phyloP scores from a whole-genome alignment of 176 grass and related monocot species.

The Pharus latifolius region DNA sequence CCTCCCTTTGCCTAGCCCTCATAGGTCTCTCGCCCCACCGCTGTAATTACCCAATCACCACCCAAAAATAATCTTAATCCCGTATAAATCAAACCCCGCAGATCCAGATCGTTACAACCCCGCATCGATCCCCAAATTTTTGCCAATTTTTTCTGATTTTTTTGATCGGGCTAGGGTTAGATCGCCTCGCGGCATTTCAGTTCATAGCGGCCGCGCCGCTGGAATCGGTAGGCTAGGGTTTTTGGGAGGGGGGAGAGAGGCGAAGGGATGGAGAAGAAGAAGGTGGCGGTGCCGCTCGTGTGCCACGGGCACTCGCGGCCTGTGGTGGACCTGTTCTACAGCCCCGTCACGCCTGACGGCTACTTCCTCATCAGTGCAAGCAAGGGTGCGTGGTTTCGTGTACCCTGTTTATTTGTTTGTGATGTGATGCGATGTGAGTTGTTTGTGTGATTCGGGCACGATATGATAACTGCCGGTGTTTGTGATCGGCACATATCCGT shows the following conservation, averaged over 20 bases:
- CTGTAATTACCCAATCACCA: background rate
- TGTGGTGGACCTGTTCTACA: constrained; percentile 51
- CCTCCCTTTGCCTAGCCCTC: background rate
- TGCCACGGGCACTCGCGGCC: constrained; percentile 55
- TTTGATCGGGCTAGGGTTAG: background rate
- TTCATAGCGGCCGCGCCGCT: background rate
- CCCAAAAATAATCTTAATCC: background rate
- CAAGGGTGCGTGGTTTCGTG: constrained; percentile 24
- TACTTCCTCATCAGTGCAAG: constrained; percentile 53
- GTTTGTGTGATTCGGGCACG: too few species aligned
- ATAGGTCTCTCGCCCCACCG: background rate
- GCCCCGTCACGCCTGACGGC: too few species aligned
- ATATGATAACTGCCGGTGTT: too few species aligned
- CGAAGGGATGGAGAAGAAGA: constrained; percentile 43
- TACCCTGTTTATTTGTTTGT: too few species aligned
- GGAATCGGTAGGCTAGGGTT: background rate
- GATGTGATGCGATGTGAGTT: background rate
- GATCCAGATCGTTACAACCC: background rate
- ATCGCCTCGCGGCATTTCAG: background rate
- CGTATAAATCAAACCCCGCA: background rate
- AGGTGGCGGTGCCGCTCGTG: constrained; percentile 44
- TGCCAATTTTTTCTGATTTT: background rate
- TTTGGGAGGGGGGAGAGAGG: constrained; percentile 1
- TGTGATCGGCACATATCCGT: too few species aligned
- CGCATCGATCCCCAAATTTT: background rate